These are phyloP conservation scores for Endocarpon pusillum DNA, from an alignment of 495 filamentous ascomycete genomes.

Conservation along the genomic window DNA sequence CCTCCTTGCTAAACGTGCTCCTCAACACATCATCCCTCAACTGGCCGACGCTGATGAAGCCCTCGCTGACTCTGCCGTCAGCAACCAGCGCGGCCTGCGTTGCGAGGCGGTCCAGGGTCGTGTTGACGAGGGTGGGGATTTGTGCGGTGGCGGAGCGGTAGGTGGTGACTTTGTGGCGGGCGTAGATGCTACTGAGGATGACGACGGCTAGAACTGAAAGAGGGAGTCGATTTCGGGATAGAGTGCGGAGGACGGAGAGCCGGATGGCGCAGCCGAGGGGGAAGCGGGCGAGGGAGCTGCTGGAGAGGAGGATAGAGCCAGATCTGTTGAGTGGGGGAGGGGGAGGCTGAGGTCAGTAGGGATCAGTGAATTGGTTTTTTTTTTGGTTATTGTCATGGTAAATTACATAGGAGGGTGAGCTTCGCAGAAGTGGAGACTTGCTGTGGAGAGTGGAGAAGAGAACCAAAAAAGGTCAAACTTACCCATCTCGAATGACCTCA, in stretches of 20 bases:
- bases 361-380: conserved; percentile 46
- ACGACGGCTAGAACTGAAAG: conserved; percentile 53
- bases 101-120: conserved; percentile 67
- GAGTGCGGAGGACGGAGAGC: conserved; percentile 75
- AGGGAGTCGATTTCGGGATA: conserved; percentile 90
- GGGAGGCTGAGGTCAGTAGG: conserved; percentile 47
- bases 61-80: conserved; percentile 46
- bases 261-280: conserved; percentile 73
- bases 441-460: neutral
- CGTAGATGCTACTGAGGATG: conserved; percentile 34
- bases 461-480: conserved; percentile 31
- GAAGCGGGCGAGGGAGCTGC: conserved; percentile 83
- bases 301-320: conserved; percentile 41
- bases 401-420: too few species aligned
- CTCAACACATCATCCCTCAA: conserved; percentile 81
- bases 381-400: too few species aligned
- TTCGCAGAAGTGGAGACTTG: conserved; percentile 17
- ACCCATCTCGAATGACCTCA: conserved; percentile 51
- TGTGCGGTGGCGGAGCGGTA: conserved; percentile 45
- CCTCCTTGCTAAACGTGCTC: conserved; percentile 54
- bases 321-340: conserved; percentile 42
- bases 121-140: conserved; percentile 63
- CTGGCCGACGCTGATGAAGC: conserved; percentile 72
- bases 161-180: conserved; percentile 34
- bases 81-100: conserved; percentile 62